Evolutionary conservation across 306 rosid genomes (phyloP), one percentile per base, ranked within the genome.

Genomic region (Sicyos baderoa): DNA sequence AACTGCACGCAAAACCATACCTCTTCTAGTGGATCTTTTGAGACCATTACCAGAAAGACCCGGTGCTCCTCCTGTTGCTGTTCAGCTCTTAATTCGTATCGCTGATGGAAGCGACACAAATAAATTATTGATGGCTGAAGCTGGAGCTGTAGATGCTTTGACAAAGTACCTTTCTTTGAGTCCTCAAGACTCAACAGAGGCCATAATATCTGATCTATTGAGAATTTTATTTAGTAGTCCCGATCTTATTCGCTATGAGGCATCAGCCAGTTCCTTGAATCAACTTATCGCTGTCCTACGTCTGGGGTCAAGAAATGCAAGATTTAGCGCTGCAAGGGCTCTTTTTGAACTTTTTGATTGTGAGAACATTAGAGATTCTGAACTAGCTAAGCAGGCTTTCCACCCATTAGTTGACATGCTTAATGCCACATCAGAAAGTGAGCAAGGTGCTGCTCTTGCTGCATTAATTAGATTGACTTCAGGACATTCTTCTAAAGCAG

Each of bases 41-140:
- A 89, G 87, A 79, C 98, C 98, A 79, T 86, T 89, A 74, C 90
- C 97, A 52, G 98, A 93, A 76, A 82, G 98, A 79, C 96, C 96
- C 6, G 83, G 84, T 78, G 97, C 98, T 76, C 98, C 98, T 68
- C 87, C 97, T 63, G 79, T 83, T 68, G 95, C 98, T 75, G 89
- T 93, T 83, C 83, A 80, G 72, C 91, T 89, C 66, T 88, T 93
- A 86, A 88, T 85, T 64, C 74, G 84, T 82, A 85, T 93, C 64
- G 97, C 98, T 42, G 87, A 88, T 76, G 98, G 44, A 37, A 37
- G 44, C 44, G 44, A 37, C 44, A 5, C 88, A 76, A 93, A 89
- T 68, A 93, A 93, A 82, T 77, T 80, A 80, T 73, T 89, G 62
- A 82, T 93, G 84, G 97, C 96, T 56, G 98, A 93, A 86, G 93